A percentile compares a stretch with the other conserved stretches of the same genome.
Conservation (phyloP, 2,329 filamentous ascomycete species). For the Trichoderma koningiopsis region DNA sequence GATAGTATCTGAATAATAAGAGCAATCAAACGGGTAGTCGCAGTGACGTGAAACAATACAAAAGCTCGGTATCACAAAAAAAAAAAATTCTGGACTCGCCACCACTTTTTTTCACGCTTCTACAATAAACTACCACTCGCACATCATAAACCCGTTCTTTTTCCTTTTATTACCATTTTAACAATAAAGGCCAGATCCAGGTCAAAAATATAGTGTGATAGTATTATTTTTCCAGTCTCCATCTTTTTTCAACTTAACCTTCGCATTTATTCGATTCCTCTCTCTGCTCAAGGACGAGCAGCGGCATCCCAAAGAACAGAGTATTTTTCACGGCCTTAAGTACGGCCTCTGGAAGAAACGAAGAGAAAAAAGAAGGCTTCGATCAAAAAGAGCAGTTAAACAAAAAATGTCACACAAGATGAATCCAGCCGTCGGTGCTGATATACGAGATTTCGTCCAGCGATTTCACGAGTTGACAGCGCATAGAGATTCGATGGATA, state of each 20-base stretch:
- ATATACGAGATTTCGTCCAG: slow-evolving; percentile 50
- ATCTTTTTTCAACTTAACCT: background rate
- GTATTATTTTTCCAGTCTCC: background rate
- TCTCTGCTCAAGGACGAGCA: background rate
- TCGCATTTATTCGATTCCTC: background rate
- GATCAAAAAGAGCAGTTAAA: background rate
- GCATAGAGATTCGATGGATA: slow-evolving; percentile 46
- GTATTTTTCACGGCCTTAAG: background rate
- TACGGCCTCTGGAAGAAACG: background rate
- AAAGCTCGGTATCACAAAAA: background rate
- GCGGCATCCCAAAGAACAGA: background rate
- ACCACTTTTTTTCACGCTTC: background rate
- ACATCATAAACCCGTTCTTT: background rate
- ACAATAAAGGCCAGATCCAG: background rate
- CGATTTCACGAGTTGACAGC: slow-evolving; percentile 49
- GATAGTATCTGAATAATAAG: background rate
- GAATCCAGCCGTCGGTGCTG: slow-evolving; percentile 31
- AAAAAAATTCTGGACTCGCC: background rate
- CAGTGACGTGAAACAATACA: slow-evolving; percentile 10
- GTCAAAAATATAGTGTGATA: background rate
- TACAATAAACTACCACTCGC: slow-evolving; percentile 4
- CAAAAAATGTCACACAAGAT: slow-evolving; percentile 24
- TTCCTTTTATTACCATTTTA: background rate
- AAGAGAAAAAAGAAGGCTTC: background rate
- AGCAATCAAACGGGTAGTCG: background rate